Evolutionary conservation across 2,329 filamentous ascomycete species (phyloP).

Genomic region (Aspergillus quadrilineatus): DNA sequence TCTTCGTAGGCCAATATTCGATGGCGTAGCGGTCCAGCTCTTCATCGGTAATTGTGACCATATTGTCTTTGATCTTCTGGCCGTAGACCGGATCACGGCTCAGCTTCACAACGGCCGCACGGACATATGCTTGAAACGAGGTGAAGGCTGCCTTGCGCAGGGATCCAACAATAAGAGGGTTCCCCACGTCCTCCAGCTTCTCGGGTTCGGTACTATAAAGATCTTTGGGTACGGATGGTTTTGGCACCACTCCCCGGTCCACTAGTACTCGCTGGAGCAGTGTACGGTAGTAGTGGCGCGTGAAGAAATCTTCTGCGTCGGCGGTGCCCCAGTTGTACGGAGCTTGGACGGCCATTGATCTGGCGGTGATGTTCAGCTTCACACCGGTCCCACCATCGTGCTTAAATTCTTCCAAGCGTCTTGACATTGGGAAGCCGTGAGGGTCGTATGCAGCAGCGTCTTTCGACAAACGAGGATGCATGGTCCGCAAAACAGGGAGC

Average conservation of each 20-base stretch:
- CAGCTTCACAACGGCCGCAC: constrained; percentile 77
- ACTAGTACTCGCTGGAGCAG: constrained; percentile 89
- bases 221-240: constrained; percentile 41
- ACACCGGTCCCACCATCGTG: constrained; percentile 63
- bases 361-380: constrained; percentile 88
- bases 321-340: constrained; percentile 83
- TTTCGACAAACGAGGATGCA: constrained; percentile 65
- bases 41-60: constrained; percentile 69
- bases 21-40: constrained; percentile 71
- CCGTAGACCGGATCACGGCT: constrained; percentile 60
- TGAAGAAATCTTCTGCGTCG: constrained; percentile 87
- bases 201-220: constrained; percentile 26
- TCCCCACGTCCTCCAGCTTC: constrained; percentile 49
- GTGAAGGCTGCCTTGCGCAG: constrained; percentile 76
- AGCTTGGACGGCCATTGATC: constrained; percentile 98
- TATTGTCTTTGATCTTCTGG: constrained; percentile 62
- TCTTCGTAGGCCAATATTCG: constrained; percentile 64
- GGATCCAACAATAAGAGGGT: constrained; percentile 82
- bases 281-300: constrained; percentile 86
- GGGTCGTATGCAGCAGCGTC: constrained; percentile 76
- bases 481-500: constrained; percentile 72
- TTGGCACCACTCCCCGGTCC: constrained; percentile 73
- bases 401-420: constrained; percentile 58
- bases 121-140: constrained; percentile 73
- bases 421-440: constrained; percentile 91